Evolutionary conservation across 305 asterid genomes (phyloP).

Genomic region (Fraxinus paxiana): DNA sequence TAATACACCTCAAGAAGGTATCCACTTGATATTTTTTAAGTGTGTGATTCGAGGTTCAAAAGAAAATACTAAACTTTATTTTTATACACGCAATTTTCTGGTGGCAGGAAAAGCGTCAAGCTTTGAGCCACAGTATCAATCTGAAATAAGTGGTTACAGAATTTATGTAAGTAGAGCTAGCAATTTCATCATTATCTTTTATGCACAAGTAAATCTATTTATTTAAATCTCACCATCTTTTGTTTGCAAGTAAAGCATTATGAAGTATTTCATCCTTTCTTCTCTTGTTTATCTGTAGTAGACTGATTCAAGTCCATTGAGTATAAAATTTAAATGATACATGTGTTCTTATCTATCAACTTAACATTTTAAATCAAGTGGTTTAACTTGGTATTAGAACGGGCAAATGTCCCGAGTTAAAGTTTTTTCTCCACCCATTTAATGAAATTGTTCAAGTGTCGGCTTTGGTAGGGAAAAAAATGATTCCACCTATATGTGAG

Average conservation of each 20-base stretch:
- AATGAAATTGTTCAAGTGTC: not conserved
- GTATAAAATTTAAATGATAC: not conserved
- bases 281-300: not conserved
- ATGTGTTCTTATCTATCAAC: not conserved
- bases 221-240: not conserved
- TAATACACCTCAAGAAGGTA: constrained; percentile 38
- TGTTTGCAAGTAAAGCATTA: not conserved
- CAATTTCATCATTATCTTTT: not conserved
- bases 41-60: not conserved
- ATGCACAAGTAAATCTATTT: not conserved
- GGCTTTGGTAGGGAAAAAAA: not conserved
- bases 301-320: not conserved
- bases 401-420: not conserved
- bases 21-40: not conserved
- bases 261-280: not conserved
- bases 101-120: constrained; percentile 36
- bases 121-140: constrained; percentile 31
- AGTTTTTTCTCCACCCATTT: not conserved
- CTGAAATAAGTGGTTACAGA: constrained; percentile 24
- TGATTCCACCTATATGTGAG: not conserved
- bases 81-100: constrained; percentile 12
- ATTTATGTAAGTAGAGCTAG: not conserved
- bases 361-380: not conserved
- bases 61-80: not conserved
- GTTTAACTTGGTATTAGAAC: not conserved